Evolutionary conservation across 1,284 basidiomycete genomes (phyloP).

Genomic region (Cutaneotrichosporon mucoides): DNA sequence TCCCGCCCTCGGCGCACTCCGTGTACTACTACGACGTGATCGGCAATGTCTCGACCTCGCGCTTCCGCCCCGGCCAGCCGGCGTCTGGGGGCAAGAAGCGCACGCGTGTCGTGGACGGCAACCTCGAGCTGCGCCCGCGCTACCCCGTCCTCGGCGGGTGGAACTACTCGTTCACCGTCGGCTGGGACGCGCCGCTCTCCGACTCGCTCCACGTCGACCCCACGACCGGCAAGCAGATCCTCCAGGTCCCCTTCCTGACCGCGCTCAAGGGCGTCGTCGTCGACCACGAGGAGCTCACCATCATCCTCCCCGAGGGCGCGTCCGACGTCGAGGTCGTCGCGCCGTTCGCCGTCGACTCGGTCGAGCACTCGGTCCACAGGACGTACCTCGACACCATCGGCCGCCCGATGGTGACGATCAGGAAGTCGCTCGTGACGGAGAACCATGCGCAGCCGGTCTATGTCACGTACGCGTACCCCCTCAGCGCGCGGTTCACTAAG

Average conservation of each 20-base stretch:
- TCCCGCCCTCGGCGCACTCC: conserved; percentile 74
- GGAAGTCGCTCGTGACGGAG: conserved; percentile 70
- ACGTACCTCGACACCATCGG: conserved; percentile 92
- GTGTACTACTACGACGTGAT: conserved; percentile 86
- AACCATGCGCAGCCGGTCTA: conserved; percentile 59
- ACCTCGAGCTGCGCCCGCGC: conserved; percentile 78
- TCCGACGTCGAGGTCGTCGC: conserved; percentile 70
- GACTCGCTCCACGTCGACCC: conserved; percentile 54
- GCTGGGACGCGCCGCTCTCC: conserved; percentile 80
- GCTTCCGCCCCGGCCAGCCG: conserved; percentile 59
- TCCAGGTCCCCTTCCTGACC: conserved; percentile 83
- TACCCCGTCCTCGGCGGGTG: conserved; percentile 95
- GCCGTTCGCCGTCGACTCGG: conserved; percentile 70
- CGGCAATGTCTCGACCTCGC: conserved; percentile 95
- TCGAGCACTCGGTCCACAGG: conserved; percentile 61
- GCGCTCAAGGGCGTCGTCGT: conserved; percentile 74
- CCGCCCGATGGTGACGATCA: conserved; percentile 69
- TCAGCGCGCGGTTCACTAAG: conserved; percentile 74
- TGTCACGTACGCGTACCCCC: conserved; percentile 73
- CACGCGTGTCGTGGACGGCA: conserved; percentile 46
- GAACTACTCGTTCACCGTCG: conserved; percentile 94
- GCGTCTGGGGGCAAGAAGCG: conserved; percentile 30
- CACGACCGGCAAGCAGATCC: conserved; percentile 52
- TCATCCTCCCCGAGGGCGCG: conserved; percentile 91
- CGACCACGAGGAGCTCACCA: conserved; percentile 69